These are phyloP conservation scores for Colletotrichum nymphaeae DNA, from an alignment of 2,329 filamentous ascomycete species.

Conservation along the genomic window DNA sequence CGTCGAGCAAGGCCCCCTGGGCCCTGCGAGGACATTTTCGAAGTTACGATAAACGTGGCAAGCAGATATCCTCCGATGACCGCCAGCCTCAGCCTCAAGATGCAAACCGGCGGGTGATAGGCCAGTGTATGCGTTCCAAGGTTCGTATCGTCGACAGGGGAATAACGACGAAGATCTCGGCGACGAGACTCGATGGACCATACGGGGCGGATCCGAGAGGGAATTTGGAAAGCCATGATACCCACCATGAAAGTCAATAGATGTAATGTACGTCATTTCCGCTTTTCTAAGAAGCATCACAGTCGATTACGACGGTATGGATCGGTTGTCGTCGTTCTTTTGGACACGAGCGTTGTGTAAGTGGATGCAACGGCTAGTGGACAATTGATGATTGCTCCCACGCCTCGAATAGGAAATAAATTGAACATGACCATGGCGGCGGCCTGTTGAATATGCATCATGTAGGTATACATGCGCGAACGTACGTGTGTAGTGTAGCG, in stretches of 20 bases:
- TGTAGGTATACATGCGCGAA: conserved; percentile 14
- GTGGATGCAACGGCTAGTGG: not conserved
- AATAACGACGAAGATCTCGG: not conserved
- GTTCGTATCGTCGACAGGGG: not conserved
- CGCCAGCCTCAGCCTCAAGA: conserved; percentile 7
- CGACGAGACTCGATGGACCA: not conserved
- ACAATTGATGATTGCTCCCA: not conserved
- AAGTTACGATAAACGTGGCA: conserved; percentile 49
- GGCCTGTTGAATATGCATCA: not conserved
- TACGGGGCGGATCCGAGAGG: not conserved
- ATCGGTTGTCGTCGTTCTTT: conserved; percentile 1
- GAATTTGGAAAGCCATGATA: not conserved
- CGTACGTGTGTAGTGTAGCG: conserved; percentile 23
- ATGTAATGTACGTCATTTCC: conserved; percentile 8
- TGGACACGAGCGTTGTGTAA: not conserved
- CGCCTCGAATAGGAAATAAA: not conserved
- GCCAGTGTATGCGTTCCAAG: not conserved
- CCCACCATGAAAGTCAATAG: not conserved
- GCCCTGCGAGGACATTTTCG: conserved; percentile 36
- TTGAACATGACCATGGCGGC: not conserved
- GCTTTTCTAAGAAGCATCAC: not conserved
- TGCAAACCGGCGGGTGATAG: conserved; percentile 3
- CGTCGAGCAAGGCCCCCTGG: conserved; percentile 14
- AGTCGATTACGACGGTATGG: not conserved
- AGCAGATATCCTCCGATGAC: conserved; percentile 38